A percentile compares a stretch with the other conserved stretches of the same genome.
Conservation (phyloP, 2,329 filamentous ascomycete species). For the Myriosclerotinia curreyana region DNA sequence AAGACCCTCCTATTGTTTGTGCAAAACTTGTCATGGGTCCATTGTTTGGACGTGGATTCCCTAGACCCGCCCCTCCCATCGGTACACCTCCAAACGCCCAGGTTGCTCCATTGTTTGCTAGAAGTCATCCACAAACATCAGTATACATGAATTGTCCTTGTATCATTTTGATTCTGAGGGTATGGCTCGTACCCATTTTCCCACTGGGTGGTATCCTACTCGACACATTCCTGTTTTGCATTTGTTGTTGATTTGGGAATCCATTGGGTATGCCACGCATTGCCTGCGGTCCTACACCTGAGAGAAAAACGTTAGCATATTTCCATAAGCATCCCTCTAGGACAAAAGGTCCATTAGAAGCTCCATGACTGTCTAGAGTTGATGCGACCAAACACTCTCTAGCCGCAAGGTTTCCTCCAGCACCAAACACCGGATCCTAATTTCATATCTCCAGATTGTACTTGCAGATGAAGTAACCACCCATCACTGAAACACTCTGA, state of each 20-base stretch:
- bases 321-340: not conserved
- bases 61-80: constrained; percentile 55
- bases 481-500: constrained; percentile 6
- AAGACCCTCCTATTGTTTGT: constrained; percentile 58
- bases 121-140: constrained; percentile 35
- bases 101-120: constrained; percentile 42
- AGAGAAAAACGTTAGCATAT: constrained; percentile 28
- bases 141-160: constrained; percentile 23
- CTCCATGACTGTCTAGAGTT: not conserved
- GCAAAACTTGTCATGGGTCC: constrained; percentile 63
- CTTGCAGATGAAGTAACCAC: not conserved
- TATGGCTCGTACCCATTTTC: constrained; percentile 55
- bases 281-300: constrained; percentile 55
- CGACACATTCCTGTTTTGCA: constrained; percentile 55
- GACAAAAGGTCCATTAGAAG: not conserved
- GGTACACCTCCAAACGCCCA: constrained; percentile 64
- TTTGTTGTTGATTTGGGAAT: constrained; percentile 58
- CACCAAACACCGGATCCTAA: not conserved
- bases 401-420: not conserved
- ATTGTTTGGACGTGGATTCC: constrained; percentile 52
- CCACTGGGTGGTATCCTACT: constrained; percentile 62
- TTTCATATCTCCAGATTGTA: not conserved
- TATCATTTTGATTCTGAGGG: constrained; percentile 6
- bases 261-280: constrained; percentile 60
- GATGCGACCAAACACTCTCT: constrained; percentile 7